Conservation (phyloP, 2,329 filamentous ascomycete genomes). For the Pyricularia grisea region DNA sequence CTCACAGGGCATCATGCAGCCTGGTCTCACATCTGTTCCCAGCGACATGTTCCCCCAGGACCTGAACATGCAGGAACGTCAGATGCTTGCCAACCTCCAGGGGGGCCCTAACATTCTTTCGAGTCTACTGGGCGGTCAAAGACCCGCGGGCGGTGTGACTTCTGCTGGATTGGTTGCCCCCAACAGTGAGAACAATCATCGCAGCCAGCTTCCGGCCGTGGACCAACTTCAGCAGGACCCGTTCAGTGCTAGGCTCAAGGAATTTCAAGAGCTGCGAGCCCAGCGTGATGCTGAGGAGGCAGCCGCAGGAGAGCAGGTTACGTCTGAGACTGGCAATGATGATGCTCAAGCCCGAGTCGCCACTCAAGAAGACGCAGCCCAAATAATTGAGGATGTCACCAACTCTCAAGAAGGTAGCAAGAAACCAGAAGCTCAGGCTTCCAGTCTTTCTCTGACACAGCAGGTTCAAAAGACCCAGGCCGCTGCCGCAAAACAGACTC, state of each 20-base stretch:
- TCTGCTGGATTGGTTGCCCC: constrained; percentile 23
- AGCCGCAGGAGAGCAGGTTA: constrained; percentile 17
- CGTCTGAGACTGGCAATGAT: constrained; percentile 12
- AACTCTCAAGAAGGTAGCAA: constrained; percentile 1
- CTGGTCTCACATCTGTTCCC: constrained; percentile 32
- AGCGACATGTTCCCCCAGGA: constrained; percentile 58
- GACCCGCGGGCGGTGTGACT: constrained; percentile 1
- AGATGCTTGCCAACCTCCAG: constrained; percentile 36
- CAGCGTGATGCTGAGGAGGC: constrained; percentile 52
- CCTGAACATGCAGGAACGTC: constrained; percentile 44
- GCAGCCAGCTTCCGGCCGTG: constrained; percentile 37
- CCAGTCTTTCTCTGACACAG: constrained; percentile 61
- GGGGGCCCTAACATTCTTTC: constrained; percentile 6
- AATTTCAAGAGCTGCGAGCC: constrained; percentile 74
- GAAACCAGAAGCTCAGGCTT: constrained; percentile 24
- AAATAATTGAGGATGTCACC: constrained; percentile 7
- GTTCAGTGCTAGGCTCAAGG: constrained; percentile 63
- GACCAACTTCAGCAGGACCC: constrained; percentile 43
- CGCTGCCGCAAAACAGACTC: constrained; percentile 41
- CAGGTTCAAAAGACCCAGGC: constrained; percentile 70
- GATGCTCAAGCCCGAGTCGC: background rate
- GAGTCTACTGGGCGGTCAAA: background rate
- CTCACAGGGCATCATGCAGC: constrained; percentile 14
- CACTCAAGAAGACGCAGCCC: constrained; percentile 6
- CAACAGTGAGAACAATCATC: constrained; percentile 26